Evolutionary conservation across 768 basidiomycete species (phyloP), one percentile per base, ranked within the genome.

Genomic region (Russula griseocarnosa): DNA sequence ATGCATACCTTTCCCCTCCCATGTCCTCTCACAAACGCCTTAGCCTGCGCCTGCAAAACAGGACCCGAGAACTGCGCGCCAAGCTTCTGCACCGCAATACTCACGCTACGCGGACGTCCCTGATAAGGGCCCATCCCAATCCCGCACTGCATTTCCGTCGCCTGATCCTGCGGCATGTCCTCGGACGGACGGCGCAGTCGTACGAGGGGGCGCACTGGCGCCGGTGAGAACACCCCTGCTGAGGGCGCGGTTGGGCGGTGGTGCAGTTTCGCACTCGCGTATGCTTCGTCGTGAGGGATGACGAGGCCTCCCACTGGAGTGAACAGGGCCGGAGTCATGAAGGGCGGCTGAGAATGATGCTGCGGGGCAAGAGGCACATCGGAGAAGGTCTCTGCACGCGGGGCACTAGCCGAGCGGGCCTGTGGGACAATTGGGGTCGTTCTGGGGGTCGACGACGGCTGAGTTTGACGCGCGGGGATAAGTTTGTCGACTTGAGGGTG

Each of bases 211-310:
- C 26, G 44, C 6, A 3, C 13, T 5, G 61, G 36, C 36, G 46
- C 46, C 28, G 22, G 52, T 2, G 46, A 22, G 46, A 64, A 64
- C n/a, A 40, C 55, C 9, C 50, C 58, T 2, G 58, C 24, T 6
- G 63, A 50, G 3, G 62, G 56, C 4, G 4, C 14, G 10, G 47
- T 42, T 1, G 63, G 63, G 14, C 46, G 42, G 13, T 64, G 63
- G 46, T 64, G 46, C 11, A 26, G 32, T 8, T 32, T 47, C 10
- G 63, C 63, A 22, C 58, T 59, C 11, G 34, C 58, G n/a, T 64
- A 64, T 5, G 58, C 52, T 22, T 58, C 58, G 8, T 59, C 63
- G 26, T 55, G 52, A 26, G 63, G 58, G 20, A 64, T 64, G 58
- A 64, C 24, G 34, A 47, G 11, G 11, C 47, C 11, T 50, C 30